phyloP scores from a whole-genome alignment of 23 red algal species.

The Gracilaria gracilis region DNA sequence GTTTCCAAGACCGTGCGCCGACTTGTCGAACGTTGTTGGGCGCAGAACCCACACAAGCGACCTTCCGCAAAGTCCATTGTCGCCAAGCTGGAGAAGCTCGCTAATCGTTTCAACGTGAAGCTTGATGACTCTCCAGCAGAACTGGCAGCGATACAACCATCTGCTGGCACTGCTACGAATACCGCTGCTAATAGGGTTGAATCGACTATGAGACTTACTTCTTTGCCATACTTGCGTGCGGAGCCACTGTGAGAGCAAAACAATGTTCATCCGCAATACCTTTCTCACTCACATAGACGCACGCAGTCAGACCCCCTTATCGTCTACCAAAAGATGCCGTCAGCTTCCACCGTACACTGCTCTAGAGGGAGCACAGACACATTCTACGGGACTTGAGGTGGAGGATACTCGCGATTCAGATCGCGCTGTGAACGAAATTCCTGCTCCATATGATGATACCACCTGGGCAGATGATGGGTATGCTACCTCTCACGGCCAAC shows the following conservation, averaged over 20 bases:
- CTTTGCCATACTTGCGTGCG: slow-evolving; percentile 57
- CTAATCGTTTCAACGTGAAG: slow-evolving; percentile 3
- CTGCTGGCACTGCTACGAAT: background rate
- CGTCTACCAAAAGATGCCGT: slow-evolving; percentile 69
- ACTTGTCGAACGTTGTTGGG: slow-evolving; percentile 80
- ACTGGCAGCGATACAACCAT: background rate
- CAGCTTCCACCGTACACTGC: slow-evolving; percentile 68
- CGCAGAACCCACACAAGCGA: slow-evolving; percentile 64
- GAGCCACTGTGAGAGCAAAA: slow-evolving; percentile 46
- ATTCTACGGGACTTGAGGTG: slow-evolving; percentile 56
- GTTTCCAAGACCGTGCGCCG: slow-evolving; percentile 50
- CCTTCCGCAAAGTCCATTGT: slow-evolving; percentile 73
- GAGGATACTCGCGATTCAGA: slow-evolving; percentile 43
- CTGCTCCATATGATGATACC: slow-evolving; percentile 43
- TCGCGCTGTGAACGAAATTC: slow-evolving; percentile 49
- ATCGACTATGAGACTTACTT: too few species aligned
- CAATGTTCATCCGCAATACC: slow-evolving; percentile 22
- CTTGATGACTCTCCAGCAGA: slow-evolving; percentile 4
- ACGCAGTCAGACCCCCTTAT: slow-evolving; percentile 37
- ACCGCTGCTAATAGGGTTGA: background rate
- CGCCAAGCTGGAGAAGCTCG: slow-evolving; percentile 65
- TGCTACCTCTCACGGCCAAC: slow-evolving; percentile 31
- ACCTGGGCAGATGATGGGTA: slow-evolving; percentile 53
- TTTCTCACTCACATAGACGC: slow-evolving; percentile 35
- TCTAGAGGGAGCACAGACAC: slow-evolving; percentile 45